Evolutionary conservation across 2,329 filamentous ascomycete genomes (phyloP).

Genomic region (Eurotiales sp.): DNA sequence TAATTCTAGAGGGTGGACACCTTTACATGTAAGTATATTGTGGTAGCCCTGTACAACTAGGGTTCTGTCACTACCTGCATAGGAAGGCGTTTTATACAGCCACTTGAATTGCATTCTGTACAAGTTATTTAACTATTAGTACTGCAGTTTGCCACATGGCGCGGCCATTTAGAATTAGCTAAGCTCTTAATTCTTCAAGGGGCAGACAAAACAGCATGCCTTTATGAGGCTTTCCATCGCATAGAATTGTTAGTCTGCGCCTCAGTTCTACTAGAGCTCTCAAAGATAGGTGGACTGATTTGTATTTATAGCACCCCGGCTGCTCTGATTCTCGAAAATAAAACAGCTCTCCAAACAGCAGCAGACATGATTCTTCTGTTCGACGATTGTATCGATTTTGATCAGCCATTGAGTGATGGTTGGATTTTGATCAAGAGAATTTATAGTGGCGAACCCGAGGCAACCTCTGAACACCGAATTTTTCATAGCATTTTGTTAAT

Average conservation of each 20-base stretch:
- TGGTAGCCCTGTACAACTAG: too few relatives aligned
- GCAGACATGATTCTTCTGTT: slow-evolving; percentile 2
- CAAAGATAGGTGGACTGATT: not conserved
- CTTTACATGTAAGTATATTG: slow-evolving; percentile 10
- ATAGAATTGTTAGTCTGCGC: not conserved
- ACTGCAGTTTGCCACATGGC: not conserved
- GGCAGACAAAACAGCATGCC: slow-evolving; percentile 1
- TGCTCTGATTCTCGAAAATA: not conserved
- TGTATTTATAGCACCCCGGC: not conserved
- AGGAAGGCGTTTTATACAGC: not conserved
- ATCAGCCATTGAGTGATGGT: not conserved
- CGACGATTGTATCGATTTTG: slow-evolving; percentile 8
- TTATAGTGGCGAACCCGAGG: not conserved
- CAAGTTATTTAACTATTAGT: not conserved
- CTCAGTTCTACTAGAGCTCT: not conserved
- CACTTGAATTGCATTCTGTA: not conserved
- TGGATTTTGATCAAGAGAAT: not conserved
- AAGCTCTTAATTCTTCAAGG: slow-evolving; percentile 5
- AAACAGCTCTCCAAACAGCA: not conserved
- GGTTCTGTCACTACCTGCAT: not conserved
- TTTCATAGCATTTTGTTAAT: not conserved
- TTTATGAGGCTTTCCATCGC: not conserved
- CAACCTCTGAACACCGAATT: not conserved
- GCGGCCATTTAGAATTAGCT: not conserved
- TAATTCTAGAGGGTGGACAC: not conserved